Evolutionary conservation across 2,329 filamentous ascomycete species (phyloP), one percentile per base, ranked within the genome.

Genomic region (Paecilomyces sp.): DNA sequence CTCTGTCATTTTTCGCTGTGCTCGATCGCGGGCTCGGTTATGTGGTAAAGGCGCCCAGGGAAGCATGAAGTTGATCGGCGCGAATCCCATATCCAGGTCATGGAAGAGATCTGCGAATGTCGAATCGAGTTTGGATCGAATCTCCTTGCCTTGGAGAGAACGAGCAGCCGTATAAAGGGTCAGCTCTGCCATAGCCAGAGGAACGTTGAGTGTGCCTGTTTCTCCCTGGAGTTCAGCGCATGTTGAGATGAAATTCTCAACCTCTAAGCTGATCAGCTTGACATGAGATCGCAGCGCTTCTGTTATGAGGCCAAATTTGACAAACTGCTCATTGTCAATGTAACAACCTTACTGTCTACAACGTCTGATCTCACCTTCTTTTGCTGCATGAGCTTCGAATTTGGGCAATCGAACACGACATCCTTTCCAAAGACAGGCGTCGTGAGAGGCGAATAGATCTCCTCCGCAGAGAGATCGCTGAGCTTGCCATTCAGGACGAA

Each of bases 381-480:
- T 81, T 96, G 91, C 79, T 96, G 91, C 91, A 96, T 95, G 71
- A 96, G 84, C 78, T 95, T 95, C 60, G 90, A 82, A 73, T 95
- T 95, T 51, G 91, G 90, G 77, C 91, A 94, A 74, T 95, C 91
- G 72, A 95, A 96, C 58, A 95, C 90, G 28, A 96, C 91, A 77
- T 92, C 88, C 68, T 85, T 87, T 66, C 91, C 91, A 72, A 96
- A 96, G 2, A 87, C 84, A 53, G 85, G 85, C 5, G 83, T 86
- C 25, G 82, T 85, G 60, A 96, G 82, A 59, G 90, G 88, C 58
- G 85, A 88, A 77, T 96, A 96, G 64, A 96, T 90, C 69, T 96
- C 91, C 77, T 96, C 92, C 36, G 92, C 92, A 72, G 89, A 92
- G 68, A 96, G 88, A 70, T 96, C 91, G 78, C 89, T 91, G 69